Base-by-base conservation (phyloP, 441 rosid species). In the Pelargonium australe region DNA sequence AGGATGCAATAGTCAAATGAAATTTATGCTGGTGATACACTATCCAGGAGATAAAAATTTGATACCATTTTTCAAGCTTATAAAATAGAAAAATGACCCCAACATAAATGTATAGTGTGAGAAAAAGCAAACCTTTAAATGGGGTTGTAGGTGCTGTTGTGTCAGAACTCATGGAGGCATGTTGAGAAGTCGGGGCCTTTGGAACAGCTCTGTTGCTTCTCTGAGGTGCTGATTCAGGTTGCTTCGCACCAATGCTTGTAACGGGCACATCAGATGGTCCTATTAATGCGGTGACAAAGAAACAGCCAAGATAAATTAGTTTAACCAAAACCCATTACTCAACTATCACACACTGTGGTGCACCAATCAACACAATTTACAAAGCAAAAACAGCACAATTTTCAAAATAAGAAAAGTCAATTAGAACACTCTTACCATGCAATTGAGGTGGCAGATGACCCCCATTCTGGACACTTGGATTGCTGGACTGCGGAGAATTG, bases 151-250 rank as follows among this genome's bases (percentile, higher is more conserved):
- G 68, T 4, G 80, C 72, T 7, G 72, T 67, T 47, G 65, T 45
- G 20, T 84, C 86, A 63, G 95, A 70, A 79, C 66, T 89, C 80
- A 81, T 2, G 86, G 89, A 0, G 82, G 94, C 40, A 73, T 91
- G 70, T 75, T 82, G 96, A 83, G 96, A 84, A 82, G 90, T 78
- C 66, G 92, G 92, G 82, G 85, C 85, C 79, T 92, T 93, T 0
- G 96, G 96, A 83, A 92, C 82, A 80, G 79, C 76, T 73, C 80
- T 85, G 70, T 28, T 49, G 77, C 73, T 78, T 79, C 85, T 79
- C 74, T 78, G 85, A 63, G 80, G 23, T 6, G 83, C 16, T 3
- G 79, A 43, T 66, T 86, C 94, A 69, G 76, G 70, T 40, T 80
- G 83, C 79, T 77, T 85, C 62, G 83, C 58, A 65, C 68, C 31